These are phyloP conservation scores for Tolypocladium sp. DNA, from an alignment of 2,329 filamentous ascomycete genomes.

Conservation along the genomic window DNA sequence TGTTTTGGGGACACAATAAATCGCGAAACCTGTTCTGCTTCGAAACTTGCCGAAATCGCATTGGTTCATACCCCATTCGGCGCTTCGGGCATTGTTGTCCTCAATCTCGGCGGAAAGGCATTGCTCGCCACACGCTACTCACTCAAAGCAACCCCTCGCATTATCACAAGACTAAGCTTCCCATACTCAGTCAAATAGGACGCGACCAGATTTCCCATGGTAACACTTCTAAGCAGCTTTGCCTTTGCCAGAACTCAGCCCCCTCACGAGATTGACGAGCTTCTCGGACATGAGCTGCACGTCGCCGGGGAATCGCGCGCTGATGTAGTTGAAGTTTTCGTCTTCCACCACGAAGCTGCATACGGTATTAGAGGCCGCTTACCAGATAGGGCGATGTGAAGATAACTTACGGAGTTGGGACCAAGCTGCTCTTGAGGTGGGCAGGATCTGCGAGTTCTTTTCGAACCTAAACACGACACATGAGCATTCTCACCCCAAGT, in stretches of 20 bases:
- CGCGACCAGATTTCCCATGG: neutral
- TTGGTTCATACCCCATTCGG: too few species aligned
- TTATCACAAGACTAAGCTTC: too few species aligned
- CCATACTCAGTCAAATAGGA: too few species aligned
- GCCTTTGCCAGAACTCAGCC: neutral
- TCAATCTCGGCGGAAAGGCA: too few species aligned
- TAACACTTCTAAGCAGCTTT: neutral
- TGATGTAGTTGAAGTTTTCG: conserved; percentile 38
- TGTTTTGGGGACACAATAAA: neutral
- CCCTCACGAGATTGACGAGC: conserved; percentile 2
- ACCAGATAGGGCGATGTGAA: neutral
- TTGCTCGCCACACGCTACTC: too few species aligned
- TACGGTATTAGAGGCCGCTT: neutral
- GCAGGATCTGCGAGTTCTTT: conserved; percentile 30
- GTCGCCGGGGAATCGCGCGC: conserved; percentile 35
- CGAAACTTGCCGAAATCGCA: too few species aligned
- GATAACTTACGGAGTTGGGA: conserved; percentile 29
- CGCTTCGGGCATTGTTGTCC: too few species aligned
- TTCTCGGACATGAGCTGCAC: conserved; percentile 17
- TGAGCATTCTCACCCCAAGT: neutral
- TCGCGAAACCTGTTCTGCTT: neutral
- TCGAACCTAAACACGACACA: conserved; percentile 22
- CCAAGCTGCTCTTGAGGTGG: conserved; percentile 35
- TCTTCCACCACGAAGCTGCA: conserved; percentile 39
- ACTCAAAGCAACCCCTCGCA: too few species aligned